These are phyloP conservation scores for Mucor piriformis DNA, from an alignment of 371 early-diverging fungal genomes.

Conservation along the genomic window DNA sequence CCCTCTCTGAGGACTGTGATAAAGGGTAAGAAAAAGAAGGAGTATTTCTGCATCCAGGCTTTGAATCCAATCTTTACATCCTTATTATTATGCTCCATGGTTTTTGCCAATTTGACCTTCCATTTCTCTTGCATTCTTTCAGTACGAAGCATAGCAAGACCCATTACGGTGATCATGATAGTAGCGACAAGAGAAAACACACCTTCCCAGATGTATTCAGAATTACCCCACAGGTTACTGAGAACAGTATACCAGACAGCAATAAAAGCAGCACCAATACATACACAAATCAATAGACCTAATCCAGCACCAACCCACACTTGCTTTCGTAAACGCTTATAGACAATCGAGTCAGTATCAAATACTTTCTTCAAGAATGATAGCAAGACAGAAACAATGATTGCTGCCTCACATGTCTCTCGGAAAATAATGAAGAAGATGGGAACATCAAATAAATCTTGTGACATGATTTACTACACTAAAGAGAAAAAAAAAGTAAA, in stretches of 20 bases:
- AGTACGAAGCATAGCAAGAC: conserved; percentile 71
- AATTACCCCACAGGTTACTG: conserved; percentile 68
- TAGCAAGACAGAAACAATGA: conserved; percentile 81
- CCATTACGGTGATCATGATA: conserved; percentile 72
- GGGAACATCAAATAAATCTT: conserved; percentile 71
- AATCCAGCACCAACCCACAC: conserved; percentile 66
- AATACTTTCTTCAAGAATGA: conserved; percentile 70
- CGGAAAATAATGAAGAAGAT: conserved; percentile 86
- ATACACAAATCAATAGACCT: conserved; percentile 65
- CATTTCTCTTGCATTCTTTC: conserved; percentile 74
- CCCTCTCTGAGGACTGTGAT: conserved; percentile 84
- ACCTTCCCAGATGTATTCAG: conserved; percentile 83
- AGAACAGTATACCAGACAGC: conserved; percentile 67
- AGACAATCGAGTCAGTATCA: conserved; percentile 40
- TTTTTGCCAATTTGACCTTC: conserved; percentile 60
- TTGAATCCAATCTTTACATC: conserved; percentile 14
- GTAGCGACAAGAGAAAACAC: conserved; percentile 73
- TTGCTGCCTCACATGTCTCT: conserved; percentile 82
- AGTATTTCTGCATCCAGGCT: conserved; percentile 46
- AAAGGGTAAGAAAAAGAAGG: conserved; percentile 79
- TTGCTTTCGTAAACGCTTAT: conserved; percentile 59
- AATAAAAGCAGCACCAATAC: conserved; percentile 75
- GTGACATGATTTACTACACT: conserved; percentile 16
- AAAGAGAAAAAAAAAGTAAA: conserved; percentile 3
- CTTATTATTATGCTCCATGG: conserved; percentile 41